A percentile compares a stretch with the other conserved stretches of the same genome.
Evolutionary conservation across 2,329 filamentous ascomycete genomes (phyloP).

Genomic region (Metarhizium anisopliae): DNA sequence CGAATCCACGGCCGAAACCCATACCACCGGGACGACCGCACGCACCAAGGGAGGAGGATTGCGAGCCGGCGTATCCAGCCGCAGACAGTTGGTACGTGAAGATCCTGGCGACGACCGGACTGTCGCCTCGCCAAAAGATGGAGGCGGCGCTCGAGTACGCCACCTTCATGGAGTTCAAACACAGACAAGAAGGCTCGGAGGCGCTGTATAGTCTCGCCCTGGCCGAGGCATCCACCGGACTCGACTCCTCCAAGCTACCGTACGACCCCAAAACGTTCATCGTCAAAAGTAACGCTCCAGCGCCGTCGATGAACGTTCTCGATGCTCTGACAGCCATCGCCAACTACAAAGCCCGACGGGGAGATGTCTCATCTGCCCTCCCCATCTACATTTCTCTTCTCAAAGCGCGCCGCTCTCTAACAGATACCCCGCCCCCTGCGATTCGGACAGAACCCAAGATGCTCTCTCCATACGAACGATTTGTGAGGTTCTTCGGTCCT

Average conservation of each 20-base stretch:
- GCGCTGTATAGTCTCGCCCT: slow-evolving; percentile 70
- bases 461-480: slow-evolving; percentile 11
- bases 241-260: slow-evolving; percentile 28
- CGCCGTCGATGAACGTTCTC: slow-evolving; percentile 66
- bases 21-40: slow-evolving; percentile 54
- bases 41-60: slow-evolving; percentile 67
- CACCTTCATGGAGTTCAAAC: slow-evolving; percentile 76
- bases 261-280: slow-evolving; percentile 56
- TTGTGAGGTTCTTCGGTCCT: slow-evolving; percentile 23
- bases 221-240: slow-evolving; percentile 57
- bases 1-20: slow-evolving; percentile 71
- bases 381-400: slow-evolving; percentile 82
- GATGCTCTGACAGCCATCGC: slow-evolving; percentile 68
- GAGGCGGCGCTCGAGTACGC: slow-evolving; percentile 78
- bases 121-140: slow-evolving; percentile 68
- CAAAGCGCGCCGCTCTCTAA: slow-evolving; percentile 60
- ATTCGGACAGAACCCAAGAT: slow-evolving; percentile 5
- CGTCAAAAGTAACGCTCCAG: slow-evolving; percentile 47
- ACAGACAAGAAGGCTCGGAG: slow-evolving; percentile 52
- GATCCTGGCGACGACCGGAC: slow-evolving; percentile 71
- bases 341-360: slow-evolving; percentile 64
- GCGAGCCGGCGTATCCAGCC: slow-evolving; percentile 55
- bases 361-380: slow-evolving; percentile 59
- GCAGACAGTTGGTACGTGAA: slow-evolving; percentile 76
- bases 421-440: slow-evolving; percentile 22